Conservation (phyloP, 768 basidiomycete species). For the Naematelia aurantialba region DNA sequence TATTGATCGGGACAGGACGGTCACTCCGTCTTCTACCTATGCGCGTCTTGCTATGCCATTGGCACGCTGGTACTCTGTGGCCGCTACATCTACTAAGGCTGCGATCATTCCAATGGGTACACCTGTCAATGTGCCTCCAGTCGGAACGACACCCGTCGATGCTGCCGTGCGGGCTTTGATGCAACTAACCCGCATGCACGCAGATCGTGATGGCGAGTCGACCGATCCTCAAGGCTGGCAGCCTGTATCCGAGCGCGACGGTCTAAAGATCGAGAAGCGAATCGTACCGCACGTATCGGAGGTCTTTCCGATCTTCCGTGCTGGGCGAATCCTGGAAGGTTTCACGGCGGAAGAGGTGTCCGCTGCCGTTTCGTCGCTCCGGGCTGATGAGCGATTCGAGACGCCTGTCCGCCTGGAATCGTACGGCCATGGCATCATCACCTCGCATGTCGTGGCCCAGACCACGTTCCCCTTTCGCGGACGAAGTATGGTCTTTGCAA, state of each 20-base stretch:
- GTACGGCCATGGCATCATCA: slow-evolving; percentile 70
- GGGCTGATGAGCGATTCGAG: slow-evolving; percentile 72
- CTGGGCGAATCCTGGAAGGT: slow-evolving; percentile 86
- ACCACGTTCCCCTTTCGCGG: slow-evolving; percentile 86
- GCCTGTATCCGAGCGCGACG: slow-evolving; percentile 66
- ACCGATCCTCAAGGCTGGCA: slow-evolving; percentile 66
- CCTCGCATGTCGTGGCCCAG: slow-evolving; percentile 68
- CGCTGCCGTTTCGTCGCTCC: slow-evolving; percentile 63
- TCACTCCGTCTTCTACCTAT: slow-evolving; percentile 25
- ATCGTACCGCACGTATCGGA: slow-evolving; percentile 72
- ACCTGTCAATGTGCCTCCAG: slow-evolving; percentile 11
- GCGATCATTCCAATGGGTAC: slow-evolving; percentile 44
- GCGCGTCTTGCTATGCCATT: slow-evolving; percentile 34
- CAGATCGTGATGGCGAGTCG: slow-evolving; percentile 53
- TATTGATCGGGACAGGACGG: slow-evolving; percentile 50
- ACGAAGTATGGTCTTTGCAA: slow-evolving; percentile 77
- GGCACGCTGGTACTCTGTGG: slow-evolving; percentile 37
- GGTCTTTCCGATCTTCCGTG: slow-evolving; percentile 76
- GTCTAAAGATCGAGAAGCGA: slow-evolving; percentile 69
- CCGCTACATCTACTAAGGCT: slow-evolving; percentile 39
- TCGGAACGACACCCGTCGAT: slow-evolving; percentile 34
- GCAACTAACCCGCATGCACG: slow-evolving; percentile 71
- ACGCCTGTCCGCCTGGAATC: slow-evolving; percentile 66
- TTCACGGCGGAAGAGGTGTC: slow-evolving; percentile 88
- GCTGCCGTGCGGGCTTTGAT: slow-evolving; percentile 71